Evolutionary conservation across 2,329 filamentous ascomycete genomes (phyloP), one percentile per base, ranked within the genome.

Genomic region (Stagonosporopsis chrysanthemi): DNA sequence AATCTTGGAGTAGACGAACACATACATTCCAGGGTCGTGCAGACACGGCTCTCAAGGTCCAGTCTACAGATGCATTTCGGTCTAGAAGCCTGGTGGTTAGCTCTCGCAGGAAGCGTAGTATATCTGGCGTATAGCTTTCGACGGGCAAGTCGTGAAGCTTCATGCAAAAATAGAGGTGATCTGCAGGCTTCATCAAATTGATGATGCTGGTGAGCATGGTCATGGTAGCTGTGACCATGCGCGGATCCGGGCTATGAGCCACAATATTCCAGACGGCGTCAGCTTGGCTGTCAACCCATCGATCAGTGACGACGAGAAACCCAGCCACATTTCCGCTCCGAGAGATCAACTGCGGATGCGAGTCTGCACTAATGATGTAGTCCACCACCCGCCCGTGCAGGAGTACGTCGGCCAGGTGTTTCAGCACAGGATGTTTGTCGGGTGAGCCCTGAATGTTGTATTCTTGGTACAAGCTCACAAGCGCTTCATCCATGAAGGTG

Each of bases 331-430:
- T 96, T 38, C 84, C 83, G 68, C 91, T 91, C 64, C 92, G 87
- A 33, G 84, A 83, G 19, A 96, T 95, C 50, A 98, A 86, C 70
- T 97, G 92, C 1, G 93, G 92, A 70, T 98, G 95, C 29, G 94
- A 97, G 53, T 92, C 92, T 14, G 94, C 88, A 2, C 94, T 91
- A 48, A 97, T 85, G 42, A 99, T 87, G 75, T 97, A 98, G 57
- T 92, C 87, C 23, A 96, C 85, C 24, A 98, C 80, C 50, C 88
- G 87, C 36, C 89, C 88, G 6, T 83, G 78, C 15, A 89, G 81
- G 31, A 98, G 80, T 62, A 90, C 89, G 23, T 85, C 80, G 5
- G 90, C 86, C 50, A 96, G 79, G 65, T 89, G 88, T 12, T 84
- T 81, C 62, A 94, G 80, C 45, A 91, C 81, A 1, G 83, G 81